Conservation (phyloP, 108 stramenopile genomes). For the Skeletonema menzelii region DNA sequence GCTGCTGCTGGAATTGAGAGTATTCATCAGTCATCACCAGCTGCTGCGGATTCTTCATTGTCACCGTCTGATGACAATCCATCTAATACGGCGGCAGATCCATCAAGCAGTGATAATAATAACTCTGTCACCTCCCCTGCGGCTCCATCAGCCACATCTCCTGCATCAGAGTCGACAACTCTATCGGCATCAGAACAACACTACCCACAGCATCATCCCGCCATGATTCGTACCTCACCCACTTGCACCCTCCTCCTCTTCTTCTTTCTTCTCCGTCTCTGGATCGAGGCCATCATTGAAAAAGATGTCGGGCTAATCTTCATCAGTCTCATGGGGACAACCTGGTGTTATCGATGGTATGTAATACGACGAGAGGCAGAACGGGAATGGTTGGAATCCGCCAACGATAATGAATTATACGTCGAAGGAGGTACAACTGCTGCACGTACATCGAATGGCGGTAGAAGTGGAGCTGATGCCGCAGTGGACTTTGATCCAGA, state of each 20-base stretch:
- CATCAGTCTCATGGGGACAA: slow-evolving; percentile 65
- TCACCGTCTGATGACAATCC: not conserved
- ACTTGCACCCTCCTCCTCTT: slow-evolving; percentile 65
- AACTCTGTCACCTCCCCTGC: not conserved
- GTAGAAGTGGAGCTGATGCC: slow-evolving; percentile 19
- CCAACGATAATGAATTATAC: slow-evolving; percentile 34
- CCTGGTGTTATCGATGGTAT: slow-evolving; percentile 75
- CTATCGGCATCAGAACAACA: not conserved
- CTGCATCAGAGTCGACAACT: not conserved
- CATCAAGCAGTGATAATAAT: not conserved
- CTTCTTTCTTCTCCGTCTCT: slow-evolving; percentile 78
- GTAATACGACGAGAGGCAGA: slow-evolving; percentile 65
- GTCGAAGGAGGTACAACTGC: slow-evolving; percentile 2
- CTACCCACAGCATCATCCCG: not conserved
- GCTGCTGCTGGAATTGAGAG: not conserved
- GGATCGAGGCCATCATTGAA: slow-evolving; percentile 73
- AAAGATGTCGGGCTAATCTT: slow-evolving; percentile 65
- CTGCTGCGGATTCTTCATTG: not conserved
- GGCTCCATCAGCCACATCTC: not conserved
- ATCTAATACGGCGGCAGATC: not conserved
- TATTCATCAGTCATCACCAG: not conserved
- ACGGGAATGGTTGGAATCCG: slow-evolving; percentile 65
- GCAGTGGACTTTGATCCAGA: slow-evolving; percentile 53
- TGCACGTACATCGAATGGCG: too few species aligned
- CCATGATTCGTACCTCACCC: not conserved